Evolutionary conservation across 345 rosid genomes (phyloP), one percentile per base, ranked within the genome.

Genomic region (Pistacia vera): DNA sequence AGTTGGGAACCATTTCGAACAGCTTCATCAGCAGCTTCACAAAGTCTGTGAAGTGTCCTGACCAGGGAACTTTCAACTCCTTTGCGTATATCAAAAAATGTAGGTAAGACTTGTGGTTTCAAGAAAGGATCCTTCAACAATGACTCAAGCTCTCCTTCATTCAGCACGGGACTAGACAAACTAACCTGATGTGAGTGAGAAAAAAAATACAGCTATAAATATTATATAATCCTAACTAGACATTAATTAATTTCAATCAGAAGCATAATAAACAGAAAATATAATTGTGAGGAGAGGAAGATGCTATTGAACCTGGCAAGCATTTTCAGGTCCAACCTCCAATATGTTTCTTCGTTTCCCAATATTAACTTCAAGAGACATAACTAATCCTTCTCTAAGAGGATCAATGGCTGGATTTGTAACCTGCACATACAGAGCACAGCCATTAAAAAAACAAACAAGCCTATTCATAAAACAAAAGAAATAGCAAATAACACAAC

Each of bases 331-430:
- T 63, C 98, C 98, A 78, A 86, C 87, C 87, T 88, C 99, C 82
- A 96, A 79, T 71, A 96, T 92, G 78, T 96, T 96, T 79, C 98
- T 80, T 81, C 99, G 91, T 87, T 91, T 93, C 61, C 99, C 99
- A 71, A 96, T 84, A 77, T 90, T 96, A 75, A 96, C 88, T 85
- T 96, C 98, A 72, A 96, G 98, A 73, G 99, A 96, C 99, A 96
- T 93, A 77, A 96, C 99, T 73, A 96, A 82, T 38, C 99, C 98
- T 85, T 96, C 99, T 79, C 99, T 88, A 20, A 96, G 92, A 51
- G 99, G 99, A 69, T 96, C 99, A 77, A 96, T 96, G 79, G 99
- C 97, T 68, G 99, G 99, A 84, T 96, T 96, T 75, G 99, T 96
- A 58, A 96, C 99, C 98, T 96, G 86, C 59, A 73, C 64, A 62